These are phyloP conservation scores for Auricularia auricula-judae DNA, from an alignment of 768 basidiomycete genomes.

Conservation along the genomic window DNA sequence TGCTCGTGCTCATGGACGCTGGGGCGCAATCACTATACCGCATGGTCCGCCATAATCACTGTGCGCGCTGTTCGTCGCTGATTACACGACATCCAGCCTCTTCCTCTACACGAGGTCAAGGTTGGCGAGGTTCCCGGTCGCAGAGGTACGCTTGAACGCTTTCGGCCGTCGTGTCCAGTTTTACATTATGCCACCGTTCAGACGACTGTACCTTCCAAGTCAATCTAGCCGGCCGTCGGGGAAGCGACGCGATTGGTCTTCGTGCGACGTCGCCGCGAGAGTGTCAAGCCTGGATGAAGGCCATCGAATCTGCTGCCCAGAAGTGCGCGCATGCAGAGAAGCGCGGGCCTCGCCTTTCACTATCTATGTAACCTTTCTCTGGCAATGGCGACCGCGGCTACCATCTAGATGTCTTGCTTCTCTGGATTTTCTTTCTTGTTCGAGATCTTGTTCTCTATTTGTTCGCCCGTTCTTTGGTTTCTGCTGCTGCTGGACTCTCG, in stretches of 20 bases:
- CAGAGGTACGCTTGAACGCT: conserved; percentile 27
- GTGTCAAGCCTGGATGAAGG: conserved; percentile 41
- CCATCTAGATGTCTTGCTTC: too few relatives aligned
- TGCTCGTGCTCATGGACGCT: conserved; percentile 76
- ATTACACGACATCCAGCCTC: conserved; percentile 38
- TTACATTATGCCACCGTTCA: conserved; percentile 13
- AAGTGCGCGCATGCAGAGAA: background rate
- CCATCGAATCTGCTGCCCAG: conserved; percentile 29
- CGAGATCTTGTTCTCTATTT: too few relatives aligned
- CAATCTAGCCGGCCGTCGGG: conserved; percentile 38
- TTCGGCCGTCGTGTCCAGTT: background rate
- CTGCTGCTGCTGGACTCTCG: too few relatives aligned
- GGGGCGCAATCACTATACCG: conserved; percentile 60
- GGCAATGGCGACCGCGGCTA: too few relatives aligned
- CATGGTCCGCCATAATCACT: conserved; percentile 43
- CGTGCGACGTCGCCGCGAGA: conserved; percentile 48
- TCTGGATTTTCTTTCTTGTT: too few relatives aligned
- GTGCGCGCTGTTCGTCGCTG: background rate
- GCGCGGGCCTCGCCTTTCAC: background rate
- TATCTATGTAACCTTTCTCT: background rate
- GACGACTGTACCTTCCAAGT: conserved; percentile 65
- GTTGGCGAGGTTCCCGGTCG: conserved; percentile 41
- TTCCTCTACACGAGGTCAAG: conserved; percentile 55
- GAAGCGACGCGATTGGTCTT: conserved; percentile 43
- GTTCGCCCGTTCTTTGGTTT: too few relatives aligned